Percentiles rank a stretch among this genome's conserved stretches.
Evolutionary conservation across 192 early-diverging fungal genomes (phyloP).

Genomic region (Radiomyces spectabilis): DNA sequence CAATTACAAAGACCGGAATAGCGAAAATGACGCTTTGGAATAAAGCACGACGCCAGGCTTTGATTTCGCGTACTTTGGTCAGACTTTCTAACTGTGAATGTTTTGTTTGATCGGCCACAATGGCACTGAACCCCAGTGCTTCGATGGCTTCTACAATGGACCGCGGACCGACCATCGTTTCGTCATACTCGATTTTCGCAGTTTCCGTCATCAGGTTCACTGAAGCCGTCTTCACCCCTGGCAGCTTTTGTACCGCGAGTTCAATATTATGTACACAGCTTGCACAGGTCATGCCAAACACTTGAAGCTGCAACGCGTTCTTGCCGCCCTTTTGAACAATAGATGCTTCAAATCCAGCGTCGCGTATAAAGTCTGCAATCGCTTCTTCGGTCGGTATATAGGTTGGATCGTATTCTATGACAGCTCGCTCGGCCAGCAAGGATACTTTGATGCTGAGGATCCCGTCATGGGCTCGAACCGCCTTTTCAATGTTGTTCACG

Average conservation of each 20-base stretch:
- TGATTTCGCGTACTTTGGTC: constrained; percentile 77
- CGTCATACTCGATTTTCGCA: constrained; percentile 66
- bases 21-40: constrained; percentile 62
- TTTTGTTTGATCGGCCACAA: constrained; percentile 11
- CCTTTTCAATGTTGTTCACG: constrained; percentile 76
- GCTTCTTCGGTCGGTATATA: constrained; percentile 30
- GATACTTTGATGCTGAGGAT: constrained; percentile 73
- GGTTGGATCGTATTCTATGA: constrained; percentile 63
- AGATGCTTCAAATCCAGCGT: constrained; percentile 75
- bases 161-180: constrained; percentile 56
- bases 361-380: constrained; percentile 64
- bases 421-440: constrained; percentile 78
- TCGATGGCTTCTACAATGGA: constrained; percentile 79
- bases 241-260: constrained; percentile 42
- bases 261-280: constrained; percentile 75
- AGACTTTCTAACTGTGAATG: constrained; percentile 85
- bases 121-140: constrained; percentile 46
- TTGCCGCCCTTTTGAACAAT: constrained; percentile 25
- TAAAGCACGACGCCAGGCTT: constrained; percentile 69
- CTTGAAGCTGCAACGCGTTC: constrained; percentile 57
- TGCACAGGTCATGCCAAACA: constrained; percentile 89
- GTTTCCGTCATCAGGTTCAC: constrained; percentile 76
- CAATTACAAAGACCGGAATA: constrained; percentile 72
- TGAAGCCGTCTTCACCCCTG: constrained; percentile 32
- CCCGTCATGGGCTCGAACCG: constrained; percentile 45